Conservation (phyloP, 495 filamentous ascomycete genomes). For the Sporormia fimetaria region DNA sequence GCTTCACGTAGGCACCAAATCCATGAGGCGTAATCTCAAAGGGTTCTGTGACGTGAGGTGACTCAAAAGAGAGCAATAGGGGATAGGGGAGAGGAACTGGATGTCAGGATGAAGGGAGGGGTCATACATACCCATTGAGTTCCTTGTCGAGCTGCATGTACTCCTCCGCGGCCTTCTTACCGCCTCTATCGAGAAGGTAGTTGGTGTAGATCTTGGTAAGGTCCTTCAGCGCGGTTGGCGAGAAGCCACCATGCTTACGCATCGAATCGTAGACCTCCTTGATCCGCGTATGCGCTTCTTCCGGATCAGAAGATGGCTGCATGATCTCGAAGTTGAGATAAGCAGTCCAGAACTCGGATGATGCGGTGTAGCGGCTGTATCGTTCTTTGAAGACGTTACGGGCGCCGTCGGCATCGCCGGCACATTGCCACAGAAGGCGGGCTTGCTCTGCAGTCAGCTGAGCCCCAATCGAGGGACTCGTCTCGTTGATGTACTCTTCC, state of each 20-base stretch:
- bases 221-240: slow-evolving; percentile 57
- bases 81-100: slow-evolving; percentile 7
- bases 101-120: not conserved
- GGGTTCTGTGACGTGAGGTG: too few species aligned
- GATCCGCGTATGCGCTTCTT: slow-evolving; percentile 57
- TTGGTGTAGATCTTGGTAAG: slow-evolving; percentile 68
- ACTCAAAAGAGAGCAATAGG: slow-evolving; percentile 3
- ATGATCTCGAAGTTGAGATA: slow-evolving; percentile 84
- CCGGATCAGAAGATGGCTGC: slow-evolving; percentile 64
- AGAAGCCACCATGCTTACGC: slow-evolving; percentile 60
- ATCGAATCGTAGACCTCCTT: slow-evolving; percentile 73
- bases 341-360: slow-evolving; percentile 81
- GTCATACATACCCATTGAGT: slow-evolving; percentile 54
- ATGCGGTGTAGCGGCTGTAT: slow-evolving; percentile 74
- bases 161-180: slow-evolving; percentile 73
- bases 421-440: slow-evolving; percentile 76
- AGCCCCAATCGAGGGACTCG: slow-evolving; percentile 66
- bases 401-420: slow-evolving; percentile 74
- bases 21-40: too few species aligned
- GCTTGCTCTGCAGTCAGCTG: slow-evolving; percentile 87
- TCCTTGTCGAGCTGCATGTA: slow-evolving; percentile 76
- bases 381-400: slow-evolving; percentile 75
- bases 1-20: too few species aligned
- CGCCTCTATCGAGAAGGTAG: slow-evolving; percentile 75
- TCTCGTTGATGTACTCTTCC: slow-evolving; percentile 64